A percentile compares a stretch with the other conserved stretches of the same genome.
Evolutionary conservation across 768 basidiomycete species (phyloP).

Genomic region (Leccinum disarticulatum): DNA sequence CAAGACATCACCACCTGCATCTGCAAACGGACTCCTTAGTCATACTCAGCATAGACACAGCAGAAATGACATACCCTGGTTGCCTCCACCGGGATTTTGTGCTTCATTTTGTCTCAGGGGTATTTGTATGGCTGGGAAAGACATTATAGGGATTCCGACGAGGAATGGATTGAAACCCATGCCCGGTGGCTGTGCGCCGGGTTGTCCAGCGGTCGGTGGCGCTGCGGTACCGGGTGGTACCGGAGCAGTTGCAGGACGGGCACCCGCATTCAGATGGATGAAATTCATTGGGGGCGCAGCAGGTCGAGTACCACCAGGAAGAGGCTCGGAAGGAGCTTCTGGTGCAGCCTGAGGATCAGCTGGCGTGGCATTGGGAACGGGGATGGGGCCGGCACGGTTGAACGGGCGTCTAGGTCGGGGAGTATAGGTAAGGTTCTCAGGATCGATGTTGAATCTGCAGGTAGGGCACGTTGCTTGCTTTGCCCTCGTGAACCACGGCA

Average conservation of each 20-base stretch:
- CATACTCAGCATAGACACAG: slow-evolving; percentile 18
- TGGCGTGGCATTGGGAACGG: slow-evolving; percentile 16
- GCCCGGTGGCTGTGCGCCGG: slow-evolving; percentile 4
- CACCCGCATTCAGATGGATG: not conserved
- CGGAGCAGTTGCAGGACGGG: not conserved
- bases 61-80: slow-evolving; percentile 18
- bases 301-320: not conserved
- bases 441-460: slow-evolving; percentile 82
- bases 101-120: slow-evolving; percentile 16
- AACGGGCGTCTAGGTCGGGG: slow-evolving; percentile 21
- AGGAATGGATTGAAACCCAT: slow-evolving; percentile 21
- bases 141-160: slow-evolving; percentile 26
- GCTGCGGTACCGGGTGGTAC: slow-evolving; percentile 4
- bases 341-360: slow-evolving; percentile 7
- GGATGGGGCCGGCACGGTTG: slow-evolving; percentile 12
- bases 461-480: slow-evolving; percentile 81
- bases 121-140: slow-evolving; percentile 29
- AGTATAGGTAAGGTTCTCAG: slow-evolving; percentile 63
- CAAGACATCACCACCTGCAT: slow-evolving; percentile 27
- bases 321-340: slow-evolving; percentile 6
- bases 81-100: slow-evolving; percentile 14
- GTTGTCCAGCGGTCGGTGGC: slow-evolving; percentile 6
- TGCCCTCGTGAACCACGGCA: slow-evolving; percentile 82
- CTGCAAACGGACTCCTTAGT: slow-evolving; percentile 16
- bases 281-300: slow-evolving; percentile 3